These are phyloP conservation scores for Acrocalymma vagum DNA, from an alignment of 2,329 filamentous ascomycete species.

Conservation along the genomic window DNA sequence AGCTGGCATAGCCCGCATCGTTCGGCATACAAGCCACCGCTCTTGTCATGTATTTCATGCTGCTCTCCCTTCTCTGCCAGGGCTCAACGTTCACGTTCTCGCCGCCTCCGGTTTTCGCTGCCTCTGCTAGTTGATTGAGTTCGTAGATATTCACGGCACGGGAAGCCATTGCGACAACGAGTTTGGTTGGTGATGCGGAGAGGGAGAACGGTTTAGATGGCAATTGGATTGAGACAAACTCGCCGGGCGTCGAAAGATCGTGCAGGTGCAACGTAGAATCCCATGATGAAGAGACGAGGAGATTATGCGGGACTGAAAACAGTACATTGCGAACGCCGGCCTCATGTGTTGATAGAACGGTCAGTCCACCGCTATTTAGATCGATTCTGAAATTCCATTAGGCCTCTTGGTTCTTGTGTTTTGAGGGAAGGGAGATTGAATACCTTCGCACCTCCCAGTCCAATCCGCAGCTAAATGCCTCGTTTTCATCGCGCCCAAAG, in stretches of 20 bases:
- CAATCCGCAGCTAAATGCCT: slow-evolving; percentile 85
- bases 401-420: neutral
- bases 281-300: slow-evolving; percentile 93
- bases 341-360: slow-evolving; percentile 78
- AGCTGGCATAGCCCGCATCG: slow-evolving; percentile 91
- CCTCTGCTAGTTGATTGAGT: slow-evolving; percentile 69
- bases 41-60: slow-evolving; percentile 93
- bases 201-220: slow-evolving; percentile 91
- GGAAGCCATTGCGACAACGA: slow-evolving; percentile 95
- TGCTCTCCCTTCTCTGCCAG: slow-evolving; percentile 94
- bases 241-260: slow-evolving; percentile 63
- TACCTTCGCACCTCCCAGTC: slow-evolving; percentile 86
- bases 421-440: slow-evolving; percentile 19
- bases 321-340: slow-evolving; percentile 84
- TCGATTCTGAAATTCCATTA: slow-evolving; percentile 65
- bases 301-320: slow-evolving; percentile 77
- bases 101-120: slow-evolving; percentile 27
- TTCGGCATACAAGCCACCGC: slow-evolving; percentile 96
- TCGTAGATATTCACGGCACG: slow-evolving; percentile 96
- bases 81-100: slow-evolving; percentile 68
- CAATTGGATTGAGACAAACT: slow-evolving; percentile 73
- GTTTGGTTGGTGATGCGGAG: slow-evolving; percentile 78
- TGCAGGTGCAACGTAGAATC: slow-evolving; percentile 90
- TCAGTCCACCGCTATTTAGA: slow-evolving; percentile 75
- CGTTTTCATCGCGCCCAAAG: slow-evolving; percentile 83